Evolutionary conservation across 208 protist genomes (phyloP).

Genomic region (Endotrypanum monterogeii): DNA sequence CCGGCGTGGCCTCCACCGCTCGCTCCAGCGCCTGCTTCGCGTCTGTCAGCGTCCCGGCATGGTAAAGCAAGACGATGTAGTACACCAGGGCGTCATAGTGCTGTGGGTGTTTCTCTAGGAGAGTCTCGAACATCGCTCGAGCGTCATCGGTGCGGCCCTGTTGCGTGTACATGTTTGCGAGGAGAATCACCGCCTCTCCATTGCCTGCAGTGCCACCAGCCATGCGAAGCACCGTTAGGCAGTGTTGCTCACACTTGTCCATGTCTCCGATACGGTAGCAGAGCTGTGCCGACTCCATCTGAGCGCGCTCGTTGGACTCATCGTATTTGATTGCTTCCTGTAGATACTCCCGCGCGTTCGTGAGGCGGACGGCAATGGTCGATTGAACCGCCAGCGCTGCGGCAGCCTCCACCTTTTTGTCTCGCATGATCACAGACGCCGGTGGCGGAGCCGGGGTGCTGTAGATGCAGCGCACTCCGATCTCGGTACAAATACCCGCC

Average conservation of each 20-base stretch:
- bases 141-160: slow-evolving; percentile 83
- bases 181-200: slow-evolving; percentile 91
- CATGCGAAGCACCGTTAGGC: slow-evolving; percentile 85
- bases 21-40: slow-evolving; percentile 47
- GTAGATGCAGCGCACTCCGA: slow-evolving; percentile 59
- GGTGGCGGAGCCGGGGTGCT: slow-evolving; percentile 18
- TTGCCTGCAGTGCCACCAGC: slow-evolving; percentile 59
- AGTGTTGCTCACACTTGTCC: slow-evolving; percentile 91
- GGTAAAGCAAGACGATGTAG: slow-evolving; percentile 84
- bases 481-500: slow-evolving; percentile 76
- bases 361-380: slow-evolving; percentile 21
- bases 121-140: slow-evolving; percentile 78
- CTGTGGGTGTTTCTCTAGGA: slow-evolving; percentile 84
- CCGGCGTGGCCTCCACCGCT: slow-evolving; percentile 39
- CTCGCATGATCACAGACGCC: slow-evolving; percentile 14
- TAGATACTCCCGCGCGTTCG: slow-evolving; percentile 75
- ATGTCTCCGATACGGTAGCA: slow-evolving; percentile 73
- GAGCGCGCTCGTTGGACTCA: slow-evolving; percentile 67
- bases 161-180: slow-evolving; percentile 93
- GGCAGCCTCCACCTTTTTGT: slow-evolving; percentile 32
- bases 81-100: slow-evolving; percentile 91
- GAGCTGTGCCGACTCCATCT: slow-evolving; percentile 84
- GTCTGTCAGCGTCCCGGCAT: slow-evolving; percentile 57
- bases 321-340: slow-evolving; percentile 89
- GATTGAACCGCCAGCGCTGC: slow-evolving; percentile 22